A percentile compares a stretch with the other conserved stretches of the same genome.
Conservation (phyloP, 75 land plant species). For the Selaginella moellendorffii region DNA sequence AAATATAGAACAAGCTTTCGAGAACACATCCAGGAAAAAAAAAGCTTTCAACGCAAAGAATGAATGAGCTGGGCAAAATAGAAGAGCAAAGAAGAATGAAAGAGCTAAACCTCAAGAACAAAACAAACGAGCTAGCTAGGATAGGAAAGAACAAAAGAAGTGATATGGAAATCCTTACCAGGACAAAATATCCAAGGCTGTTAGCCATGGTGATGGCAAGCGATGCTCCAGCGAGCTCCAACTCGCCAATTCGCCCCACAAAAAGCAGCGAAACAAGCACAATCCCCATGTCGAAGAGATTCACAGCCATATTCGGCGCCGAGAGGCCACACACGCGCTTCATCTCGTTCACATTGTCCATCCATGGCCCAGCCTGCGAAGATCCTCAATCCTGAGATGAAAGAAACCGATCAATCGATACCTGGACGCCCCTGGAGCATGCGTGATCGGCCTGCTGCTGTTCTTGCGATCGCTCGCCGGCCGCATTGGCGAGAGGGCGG, state of each 20-base stretch:
- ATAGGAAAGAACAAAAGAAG: too few species aligned
- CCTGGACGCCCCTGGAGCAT: conserved; percentile 2
- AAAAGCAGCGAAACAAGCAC: not conserved
- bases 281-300: not conserved
- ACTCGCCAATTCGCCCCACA: not conserved
- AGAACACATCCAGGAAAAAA: too few species aligned
- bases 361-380: not conserved
- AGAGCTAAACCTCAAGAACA: too few species aligned
- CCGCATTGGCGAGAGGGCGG: not conserved
- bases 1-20: too few species aligned
- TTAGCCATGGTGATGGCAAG: not conserved
- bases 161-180: not conserved
- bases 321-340: not conserved
- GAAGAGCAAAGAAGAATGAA: too few species aligned
- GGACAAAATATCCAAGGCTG: not conserved
- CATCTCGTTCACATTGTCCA: not conserved
- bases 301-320: not conserved
- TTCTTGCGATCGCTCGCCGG: too few species aligned
- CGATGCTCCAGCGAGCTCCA: not conserved
- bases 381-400: too few species aligned
- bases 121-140: too few species aligned
- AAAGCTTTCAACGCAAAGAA: too few species aligned
- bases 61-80: too few species aligned
- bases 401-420: too few species aligned
- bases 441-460: too few species aligned